Evolutionary conservation across 2,329 filamentous ascomycete genomes (phyloP).

Genomic region (Nannizzia gypsea): DNA sequence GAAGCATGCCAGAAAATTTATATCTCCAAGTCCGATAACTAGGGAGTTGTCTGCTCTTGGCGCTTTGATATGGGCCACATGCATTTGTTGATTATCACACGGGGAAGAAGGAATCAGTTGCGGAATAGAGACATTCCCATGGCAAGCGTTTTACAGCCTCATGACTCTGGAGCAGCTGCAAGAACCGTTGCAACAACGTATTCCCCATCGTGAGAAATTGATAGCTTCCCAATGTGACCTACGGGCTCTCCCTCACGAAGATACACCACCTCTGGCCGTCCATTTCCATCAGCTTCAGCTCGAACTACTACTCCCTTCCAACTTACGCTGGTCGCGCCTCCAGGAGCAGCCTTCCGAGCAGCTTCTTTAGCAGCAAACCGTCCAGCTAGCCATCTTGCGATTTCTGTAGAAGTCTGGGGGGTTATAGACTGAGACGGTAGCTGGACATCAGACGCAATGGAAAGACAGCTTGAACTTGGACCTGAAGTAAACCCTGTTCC

Average conservation of each 20-base stretch:
- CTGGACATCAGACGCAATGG: not conserved
- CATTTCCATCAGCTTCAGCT: constrained; percentile 19
- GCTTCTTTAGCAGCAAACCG: constrained; percentile 65
- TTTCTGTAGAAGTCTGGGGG: constrained; percentile 17
- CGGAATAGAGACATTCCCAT: too few species aligned
- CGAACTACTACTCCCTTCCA: constrained; percentile 50
- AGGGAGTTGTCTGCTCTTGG: too few species aligned
- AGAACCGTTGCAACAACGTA: constrained; percentile 56
- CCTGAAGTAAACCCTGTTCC: constrained; percentile 32
- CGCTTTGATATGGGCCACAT: too few species aligned
- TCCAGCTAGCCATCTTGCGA: constrained; percentile 36
- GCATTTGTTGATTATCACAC: too few species aligned
- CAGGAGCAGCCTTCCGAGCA: constrained; percentile 50
- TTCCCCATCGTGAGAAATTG: constrained; percentile 77
- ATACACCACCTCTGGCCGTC: constrained; percentile 30
- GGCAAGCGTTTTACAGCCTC: constrained; percentile 32
- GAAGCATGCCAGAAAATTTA: too few species aligned
- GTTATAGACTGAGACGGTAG: constrained; percentile 20
- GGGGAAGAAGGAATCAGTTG: too few species aligned
- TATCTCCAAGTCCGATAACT: too few species aligned
- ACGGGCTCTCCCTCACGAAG: constrained; percentile 20
- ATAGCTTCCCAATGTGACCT: constrained; percentile 54
- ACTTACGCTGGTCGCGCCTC: constrained; percentile 42
- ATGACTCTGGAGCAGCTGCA: constrained; percentile 46
- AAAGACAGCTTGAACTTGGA: constrained; percentile 20